Evolutionary conservation across 176 grass and related monocot species (phyloP).

Genomic region (Alloteropsis semialata): DNA sequence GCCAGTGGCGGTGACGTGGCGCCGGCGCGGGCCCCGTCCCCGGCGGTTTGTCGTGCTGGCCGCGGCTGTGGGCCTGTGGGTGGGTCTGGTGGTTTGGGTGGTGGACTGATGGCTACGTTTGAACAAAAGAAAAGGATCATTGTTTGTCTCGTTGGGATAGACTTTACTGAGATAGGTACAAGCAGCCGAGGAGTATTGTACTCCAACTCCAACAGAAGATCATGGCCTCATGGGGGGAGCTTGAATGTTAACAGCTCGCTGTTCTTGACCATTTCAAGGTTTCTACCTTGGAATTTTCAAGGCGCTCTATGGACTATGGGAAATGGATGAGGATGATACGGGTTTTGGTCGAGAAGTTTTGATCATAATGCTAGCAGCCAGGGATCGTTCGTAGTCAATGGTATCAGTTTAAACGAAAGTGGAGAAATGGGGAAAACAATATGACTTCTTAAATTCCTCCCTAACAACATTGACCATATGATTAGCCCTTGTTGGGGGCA

Average conservation of each 20-base stretch:
- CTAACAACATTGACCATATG: no score
- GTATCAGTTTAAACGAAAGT: not conserved
- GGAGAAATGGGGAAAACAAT: no score
- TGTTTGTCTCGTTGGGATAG: not conserved
- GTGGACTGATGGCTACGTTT: constrained; percentile 28
- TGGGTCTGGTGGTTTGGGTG: not conserved
- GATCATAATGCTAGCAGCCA: not conserved
- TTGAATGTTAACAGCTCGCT: not conserved
- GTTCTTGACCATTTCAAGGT: not conserved
- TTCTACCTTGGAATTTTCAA: not conserved
- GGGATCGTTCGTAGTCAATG: not conserved
- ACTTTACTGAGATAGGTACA: not conserved
- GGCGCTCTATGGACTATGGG: not conserved
- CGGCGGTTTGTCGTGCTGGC: not conserved
- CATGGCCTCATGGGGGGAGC: not conserved
- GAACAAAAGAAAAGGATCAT: constrained; percentile 16
- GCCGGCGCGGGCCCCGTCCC: not conserved
- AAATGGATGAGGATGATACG: not conserved
- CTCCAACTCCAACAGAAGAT: not conserved
- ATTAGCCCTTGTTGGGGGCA: no score
- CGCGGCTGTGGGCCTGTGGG: not conserved
- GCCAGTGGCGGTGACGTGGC: not conserved
- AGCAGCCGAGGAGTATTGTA: not conserved
- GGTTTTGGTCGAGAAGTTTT: not conserved
- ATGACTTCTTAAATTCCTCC: no score